Base-by-base conservation (phyloP, 2,329 filamentous ascomycete genomes). In the Albophoma yamanashiensis region DNA sequence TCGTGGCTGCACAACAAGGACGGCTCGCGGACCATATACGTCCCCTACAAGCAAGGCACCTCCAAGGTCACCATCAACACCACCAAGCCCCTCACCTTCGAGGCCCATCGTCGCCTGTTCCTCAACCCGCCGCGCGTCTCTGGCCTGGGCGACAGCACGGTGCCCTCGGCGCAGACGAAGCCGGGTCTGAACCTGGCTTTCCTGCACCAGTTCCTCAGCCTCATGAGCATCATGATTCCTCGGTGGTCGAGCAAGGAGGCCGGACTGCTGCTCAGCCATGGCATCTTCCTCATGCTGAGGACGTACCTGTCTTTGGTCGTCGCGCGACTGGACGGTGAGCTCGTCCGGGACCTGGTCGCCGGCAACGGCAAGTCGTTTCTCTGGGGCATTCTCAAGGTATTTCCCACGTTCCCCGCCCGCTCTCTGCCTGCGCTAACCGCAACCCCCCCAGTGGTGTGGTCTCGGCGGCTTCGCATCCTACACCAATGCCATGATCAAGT, bases 401-500 rank as follows among this genome's bases (percentile, higher is more conserved):
- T 76, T 2, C n/a, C 20, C 3, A 38, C 36, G 2, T 4, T 45
- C 11, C 17, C 20, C 17, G 15, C 20, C 6, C 7, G 14, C n/a
- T 27, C n/a, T 20, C 25, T 25, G 11, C 38, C 22, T 38, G 63
- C 36, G 59, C 59, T 60, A n/a, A 60, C 31, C 4, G 6, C 31
- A n/a, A 20, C 40, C 4, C 8, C 43, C 11, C 27, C 55, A 85
- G 80, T 99, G 94, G 94, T 92, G 92, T 65, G 92, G 93, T 3
- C 87, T 99, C 42, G 94, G 94, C 50, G 91, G 89, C 2, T 87
- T 97, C 64, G 93, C 92, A 11, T 96, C 93, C 0, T 99, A 99
- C 70, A 97, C 93, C 57, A 99, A 99, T 73, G 92, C 93, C 59
- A 97, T 95, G 89, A 99, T 99, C 80, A 97, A 97, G 74, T 99